Base-by-base conservation (phyloP, 345 rosid species). In the Salix brachista region DNA sequence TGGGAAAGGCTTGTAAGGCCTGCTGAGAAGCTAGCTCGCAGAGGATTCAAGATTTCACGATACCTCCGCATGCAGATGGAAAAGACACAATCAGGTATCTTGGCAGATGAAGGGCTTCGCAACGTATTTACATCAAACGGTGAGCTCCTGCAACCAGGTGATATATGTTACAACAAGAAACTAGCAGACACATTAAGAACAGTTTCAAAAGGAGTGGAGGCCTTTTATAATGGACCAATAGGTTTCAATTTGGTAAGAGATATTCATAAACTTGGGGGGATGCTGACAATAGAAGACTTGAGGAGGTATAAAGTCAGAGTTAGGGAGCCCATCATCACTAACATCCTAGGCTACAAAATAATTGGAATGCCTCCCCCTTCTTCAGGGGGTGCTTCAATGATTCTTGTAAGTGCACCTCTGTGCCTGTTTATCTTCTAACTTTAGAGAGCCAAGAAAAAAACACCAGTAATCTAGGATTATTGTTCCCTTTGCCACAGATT, bases 321-420 rank as follows among this genome's bases (percentile, higher is more conserved):
- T 2, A 86, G 71, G 37, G 60, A 86, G 69, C 90, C 96, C 7
- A 28, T 87, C 44, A 72, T 85, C 6, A 30, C 78, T 12, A 58
- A 87, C 6, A 34, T 90, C 78, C 71, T 85, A 34, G 92, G 90
- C 70, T 81, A 83, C 25, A 42, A 78, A 75, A 37, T 91, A 21
- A 78, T 88, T 3, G 79, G 90, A 65, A 90, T 88, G 92, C 93
- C 92, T 56, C 92, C 93, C 19, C 93, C 96, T 78, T 87, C 92
- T 41, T 80, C 90, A 0, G 92, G 93, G 4, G 90, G 87, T 7
- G 81, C 86, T 30, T 80, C 90, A 39, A 84, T 89, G 90, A 76
- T 78, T 26, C 88, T 91, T 37, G 91, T 88, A 83, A 86, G 86
- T 74, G 13, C 46, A 64, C 54, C 23, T 8, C 12, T 13, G 6